Conservation (phyloP, 2,329 filamentous ascomycete species). For the Corynespora cassiicola region DNA sequence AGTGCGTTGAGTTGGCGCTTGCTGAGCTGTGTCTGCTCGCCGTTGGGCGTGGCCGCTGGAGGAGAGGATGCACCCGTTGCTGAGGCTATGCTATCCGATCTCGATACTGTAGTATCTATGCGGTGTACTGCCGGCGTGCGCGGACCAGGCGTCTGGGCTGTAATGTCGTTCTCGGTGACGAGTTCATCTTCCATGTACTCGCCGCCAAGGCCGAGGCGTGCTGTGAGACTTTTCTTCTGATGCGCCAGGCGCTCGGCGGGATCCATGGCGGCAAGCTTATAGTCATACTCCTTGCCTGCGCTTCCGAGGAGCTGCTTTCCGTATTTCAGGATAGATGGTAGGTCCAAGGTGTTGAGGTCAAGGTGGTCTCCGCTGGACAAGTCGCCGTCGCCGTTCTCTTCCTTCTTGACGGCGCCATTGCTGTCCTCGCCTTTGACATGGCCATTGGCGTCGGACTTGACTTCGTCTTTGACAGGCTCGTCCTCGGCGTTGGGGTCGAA, state of each 20-base stretch:
- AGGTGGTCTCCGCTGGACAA: constrained; percentile 65
- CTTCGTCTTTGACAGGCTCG: constrained; percentile 64
- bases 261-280: constrained; percentile 80
- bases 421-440: constrained; percentile 65
- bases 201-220: constrained; percentile 83
- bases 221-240: constrained; percentile 86
- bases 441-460: constrained; percentile 47
- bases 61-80: constrained; percentile 51
- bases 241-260: constrained; percentile 80
- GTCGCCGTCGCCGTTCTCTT: constrained; percentile 57
- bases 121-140: constrained; percentile 49
- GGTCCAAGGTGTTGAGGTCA: constrained; percentile 75
- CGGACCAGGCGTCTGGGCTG: constrained; percentile 47
- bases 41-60: constrained; percentile 48
- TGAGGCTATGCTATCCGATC: constrained; percentile 53
- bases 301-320: constrained; percentile 85
- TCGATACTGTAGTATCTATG: constrained; percentile 58
- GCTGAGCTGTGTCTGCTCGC: constrained; percentile 69
- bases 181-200: constrained; percentile 86
- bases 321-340: constrained; percentile 79
- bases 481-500: constrained; percentile 90
- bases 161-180: constrained; percentile 69
- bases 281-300: constrained; percentile 82
- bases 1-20: constrained; percentile 93
- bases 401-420: constrained; percentile 34